Evolutionary conservation across 2,329 filamentous ascomycete species (phyloP).

Genomic region (Colletotrichum tamarilloi): DNA sequence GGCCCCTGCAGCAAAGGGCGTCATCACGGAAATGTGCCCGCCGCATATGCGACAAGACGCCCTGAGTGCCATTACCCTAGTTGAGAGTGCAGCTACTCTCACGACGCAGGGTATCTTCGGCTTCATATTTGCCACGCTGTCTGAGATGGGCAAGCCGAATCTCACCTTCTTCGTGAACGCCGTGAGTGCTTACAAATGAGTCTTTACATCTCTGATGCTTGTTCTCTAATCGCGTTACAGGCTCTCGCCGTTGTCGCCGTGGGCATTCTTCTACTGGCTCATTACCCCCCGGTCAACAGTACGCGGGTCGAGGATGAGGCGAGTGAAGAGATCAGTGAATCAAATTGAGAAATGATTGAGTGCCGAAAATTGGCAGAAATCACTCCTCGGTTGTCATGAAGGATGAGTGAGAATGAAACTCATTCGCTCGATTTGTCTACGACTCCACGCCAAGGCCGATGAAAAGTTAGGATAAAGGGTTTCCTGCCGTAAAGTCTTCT

Average conservation of each 20-base stretch:
- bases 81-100: conserved; percentile 75
- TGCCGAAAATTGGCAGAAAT: no score
- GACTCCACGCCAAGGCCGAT: no score
- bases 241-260: conserved; percentile 66
- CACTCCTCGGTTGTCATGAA: neutral
- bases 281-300: conserved; percentile 56
- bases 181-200: conserved; percentile 48
- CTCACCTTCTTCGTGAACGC: conserved; percentile 77
- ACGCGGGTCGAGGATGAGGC: conserved; percentile 51
- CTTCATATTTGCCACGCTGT: conserved; percentile 72
- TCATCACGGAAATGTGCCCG: conserved; percentile 78
- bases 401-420: neutral
- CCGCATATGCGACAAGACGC: conserved; percentile 72
- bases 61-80: conserved; percentile 74
- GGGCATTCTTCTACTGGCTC: conserved; percentile 54
- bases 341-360: neutral
- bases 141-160: conserved; percentile 67
- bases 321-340: neutral
- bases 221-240: conserved; percentile 41
- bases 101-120: conserved; percentile 75
- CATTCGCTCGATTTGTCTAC: neutral
- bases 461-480: neutral
- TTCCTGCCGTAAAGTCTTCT: neutral
- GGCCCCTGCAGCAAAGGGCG: conserved; percentile 76
- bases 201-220: no score